Percentiles rank a stretch among this genome's conserved stretches.
Conservation (phyloP, 495 filamentous ascomycete species). For the Penicillium nucicola region DNA sequence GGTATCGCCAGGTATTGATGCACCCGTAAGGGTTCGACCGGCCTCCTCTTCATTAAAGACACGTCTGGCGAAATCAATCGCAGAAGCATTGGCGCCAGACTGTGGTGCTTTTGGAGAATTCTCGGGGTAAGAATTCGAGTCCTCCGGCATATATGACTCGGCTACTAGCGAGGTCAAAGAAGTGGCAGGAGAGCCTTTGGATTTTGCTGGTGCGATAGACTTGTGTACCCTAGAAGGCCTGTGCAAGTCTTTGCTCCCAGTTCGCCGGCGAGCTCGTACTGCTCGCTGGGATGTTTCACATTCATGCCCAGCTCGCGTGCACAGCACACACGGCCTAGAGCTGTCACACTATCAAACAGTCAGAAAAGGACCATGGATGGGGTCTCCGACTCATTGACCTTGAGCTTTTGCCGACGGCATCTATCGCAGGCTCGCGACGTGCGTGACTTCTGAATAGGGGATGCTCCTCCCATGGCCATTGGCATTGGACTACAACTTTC, state of each 20-base stretch:
- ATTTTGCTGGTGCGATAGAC: not conserved
- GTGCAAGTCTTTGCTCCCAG: not conserved
- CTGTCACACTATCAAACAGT: constrained; percentile 1
- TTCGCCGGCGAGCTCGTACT: not conserved
- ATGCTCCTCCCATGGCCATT: not conserved
- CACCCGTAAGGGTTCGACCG: constrained; percentile 1
- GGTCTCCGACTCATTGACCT: constrained; percentile 1
- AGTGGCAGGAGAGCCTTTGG: too few relatives aligned
- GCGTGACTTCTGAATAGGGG: not conserved
- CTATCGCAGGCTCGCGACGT: constrained; percentile 11
- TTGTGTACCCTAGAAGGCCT: not conserved
- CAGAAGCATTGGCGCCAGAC: not conserved
- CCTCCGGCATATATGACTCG: not conserved
- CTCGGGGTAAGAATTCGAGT: not conserved
- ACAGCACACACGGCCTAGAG: constrained; percentile 2
- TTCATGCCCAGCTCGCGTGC: not conserved
- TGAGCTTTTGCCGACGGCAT: constrained; percentile 20
- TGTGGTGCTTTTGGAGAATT: not conserved
- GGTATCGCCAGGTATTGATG: constrained; percentile 3
- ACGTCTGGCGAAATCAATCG: constrained; percentile 4
- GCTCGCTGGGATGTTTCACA: constrained; percentile 2
- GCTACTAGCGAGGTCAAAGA: not conserved
- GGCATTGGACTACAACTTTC: too few relatives aligned
- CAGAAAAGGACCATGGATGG: not conserved
- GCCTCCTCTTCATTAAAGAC: constrained; percentile 6